A percentile compares a stretch with the other conserved stretches of the same genome.
These are phyloP conservation scores for Grifola frondosa DNA, from an alignment of 1,284 basidiomycete species.

Conservation along the genomic window DNA sequence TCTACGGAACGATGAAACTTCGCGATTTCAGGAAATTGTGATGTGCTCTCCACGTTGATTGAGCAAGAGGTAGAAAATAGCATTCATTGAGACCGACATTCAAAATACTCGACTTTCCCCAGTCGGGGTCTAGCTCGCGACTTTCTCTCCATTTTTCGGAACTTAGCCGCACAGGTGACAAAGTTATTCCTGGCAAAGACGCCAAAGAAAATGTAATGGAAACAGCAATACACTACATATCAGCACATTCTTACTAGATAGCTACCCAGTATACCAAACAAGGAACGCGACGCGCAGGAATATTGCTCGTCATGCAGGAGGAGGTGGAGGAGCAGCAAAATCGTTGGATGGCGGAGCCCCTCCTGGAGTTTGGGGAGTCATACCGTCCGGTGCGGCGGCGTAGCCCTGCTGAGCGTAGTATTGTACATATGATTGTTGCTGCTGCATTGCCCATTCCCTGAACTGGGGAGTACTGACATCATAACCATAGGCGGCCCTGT, in stretches of 20 bases:
- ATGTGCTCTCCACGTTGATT: too few species aligned
- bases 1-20: too few species aligned
- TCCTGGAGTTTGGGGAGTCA: constrained; percentile 22
- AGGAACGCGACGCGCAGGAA: too few species aligned
- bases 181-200: too few species aligned
- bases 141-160: too few species aligned
- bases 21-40: too few species aligned
- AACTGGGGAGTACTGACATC: constrained; percentile 82
- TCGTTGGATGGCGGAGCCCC: constrained; percentile 39
- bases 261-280: constrained; percentile 16
- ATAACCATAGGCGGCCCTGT: constrained; percentile 85
- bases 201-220: too few species aligned
- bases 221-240: constrained; percentile 22
- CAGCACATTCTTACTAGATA: constrained; percentile 23
- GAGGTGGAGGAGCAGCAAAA: constrained; percentile 37
- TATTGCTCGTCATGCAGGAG: constrained; percentile 24
- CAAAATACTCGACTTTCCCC: too few species aligned
- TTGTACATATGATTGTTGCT: constrained; percentile 70
- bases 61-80: too few species aligned
- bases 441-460: constrained; percentile 73
- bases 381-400: constrained; percentile 11
- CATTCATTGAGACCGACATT: background rate
- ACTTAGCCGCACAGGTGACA: too few species aligned
- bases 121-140: too few species aligned
- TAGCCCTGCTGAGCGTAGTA: constrained; percentile 58